phyloP scores from a whole-genome alignment of 179 eudicot species.

The Heliamphora pulchella region DNA sequence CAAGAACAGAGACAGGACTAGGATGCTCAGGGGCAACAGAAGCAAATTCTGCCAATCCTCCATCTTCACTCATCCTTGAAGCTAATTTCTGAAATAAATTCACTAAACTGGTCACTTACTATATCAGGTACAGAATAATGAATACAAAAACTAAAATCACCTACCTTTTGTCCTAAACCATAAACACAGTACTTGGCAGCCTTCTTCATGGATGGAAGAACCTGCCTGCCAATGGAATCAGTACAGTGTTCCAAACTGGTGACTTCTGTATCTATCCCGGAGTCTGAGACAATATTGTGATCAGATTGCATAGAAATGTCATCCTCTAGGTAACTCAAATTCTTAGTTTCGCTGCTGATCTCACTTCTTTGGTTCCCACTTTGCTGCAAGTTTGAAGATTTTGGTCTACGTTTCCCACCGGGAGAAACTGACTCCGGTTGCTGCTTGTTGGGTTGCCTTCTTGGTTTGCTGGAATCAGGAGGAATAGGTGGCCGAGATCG shows the following conservation, averaged over 20 bases:
- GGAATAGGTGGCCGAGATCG: constrained; percentile 79
- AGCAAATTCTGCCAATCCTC: constrained; percentile 23
- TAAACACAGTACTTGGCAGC: constrained; percentile 26
- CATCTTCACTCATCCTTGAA: constrained; percentile 39
- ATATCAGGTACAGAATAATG: background rate
- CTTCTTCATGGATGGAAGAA: constrained; percentile 24
- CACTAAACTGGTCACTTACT: constrained; percentile 14
- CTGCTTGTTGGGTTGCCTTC: constrained; percentile 46
- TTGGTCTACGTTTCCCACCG: constrained; percentile 60
- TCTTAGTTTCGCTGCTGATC: constrained; percentile 29
- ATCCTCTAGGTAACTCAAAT: constrained; percentile 34
- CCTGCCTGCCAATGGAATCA: constrained; percentile 31
- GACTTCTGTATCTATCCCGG: constrained; percentile 32
- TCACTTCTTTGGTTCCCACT: constrained; percentile 44
- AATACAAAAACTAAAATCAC: constrained; percentile 15
- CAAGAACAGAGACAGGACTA: constrained; percentile 93
- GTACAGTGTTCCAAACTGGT: constrained; percentile 27
- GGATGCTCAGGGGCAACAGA: constrained; percentile 55
- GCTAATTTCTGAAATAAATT: constrained; percentile 41
- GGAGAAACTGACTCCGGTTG: constrained; percentile 56
- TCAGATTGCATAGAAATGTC: constrained; percentile 27
- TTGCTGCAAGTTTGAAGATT: constrained; percentile 31
- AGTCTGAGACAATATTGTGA: constrained; percentile 19
- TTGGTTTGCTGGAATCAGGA: constrained; percentile 55
- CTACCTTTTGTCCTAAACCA: constrained; percentile 38